A percentile compares a stretch with the other conserved stretches of the same genome.
These are phyloP conservation scores for Lactarius quietus DNA, from an alignment of 768 basidiomycete genomes.

Conservation along the genomic window DNA sequence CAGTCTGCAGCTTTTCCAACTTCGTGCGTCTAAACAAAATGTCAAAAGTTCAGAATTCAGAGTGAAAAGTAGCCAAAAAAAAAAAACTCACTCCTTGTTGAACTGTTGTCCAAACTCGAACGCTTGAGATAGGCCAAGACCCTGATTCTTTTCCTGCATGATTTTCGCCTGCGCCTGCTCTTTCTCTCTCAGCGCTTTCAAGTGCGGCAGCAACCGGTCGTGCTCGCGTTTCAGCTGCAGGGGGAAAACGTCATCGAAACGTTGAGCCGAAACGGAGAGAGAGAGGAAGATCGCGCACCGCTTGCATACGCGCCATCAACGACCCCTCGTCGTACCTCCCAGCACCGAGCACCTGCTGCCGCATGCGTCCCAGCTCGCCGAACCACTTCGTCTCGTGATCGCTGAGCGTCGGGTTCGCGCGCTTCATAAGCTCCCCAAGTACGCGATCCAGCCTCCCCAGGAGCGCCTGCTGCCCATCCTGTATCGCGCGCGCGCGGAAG, in stretches of 20 bases:
- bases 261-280: too few relatives aligned
- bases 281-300: constrained; percentile 43
- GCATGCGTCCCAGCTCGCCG: constrained; percentile 80
- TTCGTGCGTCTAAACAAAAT: constrained; percentile 60
- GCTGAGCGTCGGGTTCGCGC: constrained; percentile 76
- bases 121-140: constrained; percentile 67
- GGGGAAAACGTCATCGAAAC: background rate
- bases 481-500: constrained; percentile 48
- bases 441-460: constrained; percentile 62
- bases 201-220: constrained; percentile 56
- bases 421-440: constrained; percentile 69
- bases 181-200: constrained; percentile 55
- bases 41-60: constrained; percentile 17
- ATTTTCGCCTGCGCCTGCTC: constrained; percentile 48
- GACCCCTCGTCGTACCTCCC: constrained; percentile 68
- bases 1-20: constrained; percentile 52
- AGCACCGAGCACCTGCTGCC: constrained; percentile 59
- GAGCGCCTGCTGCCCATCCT: constrained; percentile 59
- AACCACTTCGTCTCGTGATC: constrained; percentile 91
- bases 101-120: constrained; percentile 74
- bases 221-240: constrained; percentile 65
- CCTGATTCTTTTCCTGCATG: constrained; percentile 40
- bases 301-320: constrained; percentile 48
- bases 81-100: constrained; percentile 53
- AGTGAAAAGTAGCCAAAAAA: background rate